A percentile compares a stretch with the other conserved stretches of the same genome.
Conservation (phyloP, 805 yeast species). For the Monosporozyma yasuniensis region DNA sequence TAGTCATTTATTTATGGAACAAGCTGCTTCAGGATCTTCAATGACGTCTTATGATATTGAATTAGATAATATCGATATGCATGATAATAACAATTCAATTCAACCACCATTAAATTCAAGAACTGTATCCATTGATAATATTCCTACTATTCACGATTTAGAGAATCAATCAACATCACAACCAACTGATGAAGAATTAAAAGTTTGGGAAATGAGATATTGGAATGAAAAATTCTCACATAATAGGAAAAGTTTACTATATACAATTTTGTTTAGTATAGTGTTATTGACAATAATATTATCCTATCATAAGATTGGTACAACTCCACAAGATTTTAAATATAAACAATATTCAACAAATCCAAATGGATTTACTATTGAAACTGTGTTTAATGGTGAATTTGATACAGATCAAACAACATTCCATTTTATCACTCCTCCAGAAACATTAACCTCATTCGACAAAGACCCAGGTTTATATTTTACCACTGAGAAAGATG, state of each 20-base stretch:
- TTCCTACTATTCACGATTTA: not conserved
- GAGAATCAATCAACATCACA: slow-evolving; percentile 4
- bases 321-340: not conserved
- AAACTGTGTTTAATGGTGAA: slow-evolving; percentile 19
- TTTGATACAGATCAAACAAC: slow-evolving; percentile 17
- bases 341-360: not conserved
- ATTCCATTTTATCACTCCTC: slow-evolving; percentile 23
- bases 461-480: slow-evolving; percentile 40
- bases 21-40: slow-evolving; percentile 17
- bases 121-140: not conserved
- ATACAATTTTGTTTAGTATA: not conserved
- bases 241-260: not conserved
- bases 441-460: slow-evolving; percentile 13
- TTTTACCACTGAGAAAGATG: slow-evolving; percentile 14
- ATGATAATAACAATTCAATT: not conserved
- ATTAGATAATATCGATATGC: slow-evolving; percentile 2
- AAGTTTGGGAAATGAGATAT: slow-evolving; percentile 8
- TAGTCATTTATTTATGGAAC: slow-evolving; percentile 24
- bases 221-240: slow-evolving; percentile 6
- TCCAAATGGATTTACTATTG: slow-evolving; percentile 13
- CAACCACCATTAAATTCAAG: slow-evolving; percentile 4
- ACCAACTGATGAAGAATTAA: not conserved
- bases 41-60: slow-evolving; percentile 4
- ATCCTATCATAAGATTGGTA: not conserved
- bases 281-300: not conserved